Evolutionary conservation across 257 asterid species (phyloP), one percentile per base, ranked within the genome.

Genomic region (Solanum chaucha): DNA sequence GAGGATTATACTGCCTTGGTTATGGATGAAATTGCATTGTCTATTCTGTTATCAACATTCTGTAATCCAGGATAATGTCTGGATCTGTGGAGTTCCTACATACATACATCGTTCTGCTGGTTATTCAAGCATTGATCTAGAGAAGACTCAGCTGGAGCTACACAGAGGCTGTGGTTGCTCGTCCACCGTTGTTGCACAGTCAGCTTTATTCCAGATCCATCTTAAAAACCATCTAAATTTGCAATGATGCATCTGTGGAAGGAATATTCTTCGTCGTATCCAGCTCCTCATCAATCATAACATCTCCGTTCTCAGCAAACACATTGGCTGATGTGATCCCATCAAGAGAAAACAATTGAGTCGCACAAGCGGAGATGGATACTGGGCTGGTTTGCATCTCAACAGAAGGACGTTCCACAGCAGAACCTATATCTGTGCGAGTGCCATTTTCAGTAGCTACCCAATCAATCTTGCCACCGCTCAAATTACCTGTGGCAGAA

Each of bases 381-480:
- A 90, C 87, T 82, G 90, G 86, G 82, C 90, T 90, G n/a, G 90
- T 89, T 89, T 89, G 91, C 91, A 88, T 86, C 55, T 82, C 93
- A 36, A 83, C 89, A 88, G 88, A 77, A 78, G 91, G 77, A 81
- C 74, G 70, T 72, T 84, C 92, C 85, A 78, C 38, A 74, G 68
- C 87, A 59, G 58, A 24, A 38, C 83, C 87, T 46, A 32, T 72
- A 55, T 87, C 81, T 59, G 30, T 67, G 51, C 12, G 3, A 26
- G 58, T 59, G 86, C 41, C 88, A 71, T 83, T 82, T 75, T 90
- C 92, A 87, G 82, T 87, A 84, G 46, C 87, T 51, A 28, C 64
- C 10, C 36, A 75, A 86, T 83, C 78, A 80, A 38, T 68, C 70
- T 75, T 81, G 82, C 59, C 85, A 61, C 44, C 87, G 24, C 75